These are phyloP conservation scores for Mucor indicus DNA, from an alignment of 371 early-diverging fungal genomes.

Conservation along the genomic window DNA sequence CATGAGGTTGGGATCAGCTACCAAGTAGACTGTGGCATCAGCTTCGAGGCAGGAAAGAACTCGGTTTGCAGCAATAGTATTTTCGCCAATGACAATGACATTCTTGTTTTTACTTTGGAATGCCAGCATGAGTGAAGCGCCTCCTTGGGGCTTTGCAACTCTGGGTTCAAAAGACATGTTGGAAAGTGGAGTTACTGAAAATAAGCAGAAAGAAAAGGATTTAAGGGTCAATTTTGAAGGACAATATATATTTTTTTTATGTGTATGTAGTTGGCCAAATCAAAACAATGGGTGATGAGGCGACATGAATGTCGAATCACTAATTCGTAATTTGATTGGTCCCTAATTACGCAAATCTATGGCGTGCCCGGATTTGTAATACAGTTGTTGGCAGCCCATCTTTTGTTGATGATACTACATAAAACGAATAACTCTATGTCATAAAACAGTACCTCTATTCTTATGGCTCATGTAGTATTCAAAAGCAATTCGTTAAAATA, in stretches of 20 bases:
- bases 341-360: constrained; percentile 18
- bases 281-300: constrained; percentile 19
- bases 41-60: constrained; percentile 69
- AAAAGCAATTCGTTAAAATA: too few relatives aligned
- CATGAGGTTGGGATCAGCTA: constrained; percentile 28
- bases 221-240: too few relatives aligned
- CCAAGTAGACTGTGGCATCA: constrained; percentile 62
- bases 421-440: too few relatives aligned
- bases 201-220: not conserved
- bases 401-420: too few relatives aligned
- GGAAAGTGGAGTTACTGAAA: not conserved
- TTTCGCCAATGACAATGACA: constrained; percentile 68
- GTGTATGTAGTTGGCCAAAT: constrained; percentile 9
- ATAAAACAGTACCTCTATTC: too few relatives aligned
- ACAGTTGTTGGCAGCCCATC: too few relatives aligned
- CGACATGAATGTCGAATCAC: constrained; percentile 15
- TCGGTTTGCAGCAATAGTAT: constrained; percentile 61
- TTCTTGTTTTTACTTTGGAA: constrained; percentile 53
- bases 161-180: constrained; percentile 12
- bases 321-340: constrained; percentile 8
- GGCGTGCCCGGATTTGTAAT: constrained; percentile 18
- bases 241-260: too few relatives aligned
- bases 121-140: constrained; percentile 70
- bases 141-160: constrained; percentile 46
- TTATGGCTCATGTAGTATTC: too few relatives aligned